These are phyloP conservation scores for Sophora flavescens DNA, from an alignment of 306 rosid species.

Conservation along the genomic window DNA sequence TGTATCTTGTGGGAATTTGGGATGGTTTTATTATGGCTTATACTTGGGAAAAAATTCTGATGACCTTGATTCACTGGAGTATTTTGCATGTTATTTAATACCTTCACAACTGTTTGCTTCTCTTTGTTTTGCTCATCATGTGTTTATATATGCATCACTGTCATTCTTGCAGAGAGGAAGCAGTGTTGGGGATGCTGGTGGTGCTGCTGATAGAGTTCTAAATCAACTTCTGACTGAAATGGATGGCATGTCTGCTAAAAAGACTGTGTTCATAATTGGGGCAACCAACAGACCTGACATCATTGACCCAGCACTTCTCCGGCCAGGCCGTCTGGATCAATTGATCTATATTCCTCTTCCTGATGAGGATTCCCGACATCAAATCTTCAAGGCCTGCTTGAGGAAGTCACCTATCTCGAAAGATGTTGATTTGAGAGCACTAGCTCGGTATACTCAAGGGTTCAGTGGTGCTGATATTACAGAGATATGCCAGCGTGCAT, in stretches of 20 bases:
- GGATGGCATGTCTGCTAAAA: slow-evolving; percentile 69
- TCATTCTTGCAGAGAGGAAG: slow-evolving; percentile 56
- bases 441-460: slow-evolving; percentile 63
- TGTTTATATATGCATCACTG: not conserved
- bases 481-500: slow-evolving; percentile 69
- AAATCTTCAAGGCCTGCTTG: slow-evolving; percentile 67
- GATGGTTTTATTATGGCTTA: not conserved
- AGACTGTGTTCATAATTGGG: slow-evolving; percentile 68
- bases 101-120: not conserved
- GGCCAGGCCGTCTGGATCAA: slow-evolving; percentile 70
- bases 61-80: not conserved
- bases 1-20: not conserved
- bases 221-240: slow-evolving; percentile 70
- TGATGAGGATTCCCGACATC: slow-evolving; percentile 63
- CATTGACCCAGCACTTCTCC: slow-evolving; percentile 67
- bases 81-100: not conserved
- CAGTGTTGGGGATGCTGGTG: slow-evolving; percentile 66
- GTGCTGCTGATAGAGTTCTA: slow-evolving; percentile 66
- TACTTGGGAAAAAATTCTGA: not conserved
- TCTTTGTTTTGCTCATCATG: slow-evolving; percentile 2
- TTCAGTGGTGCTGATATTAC: slow-evolving; percentile 71
- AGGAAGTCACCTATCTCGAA: slow-evolving; percentile 65
- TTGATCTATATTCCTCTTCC: slow-evolving; percentile 73
- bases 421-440: slow-evolving; percentile 63
- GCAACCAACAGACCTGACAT: slow-evolving; percentile 70